Evolutionary conservation across 345 rosid species (phyloP).

Genomic region (Fremontodendron californicum): DNA sequence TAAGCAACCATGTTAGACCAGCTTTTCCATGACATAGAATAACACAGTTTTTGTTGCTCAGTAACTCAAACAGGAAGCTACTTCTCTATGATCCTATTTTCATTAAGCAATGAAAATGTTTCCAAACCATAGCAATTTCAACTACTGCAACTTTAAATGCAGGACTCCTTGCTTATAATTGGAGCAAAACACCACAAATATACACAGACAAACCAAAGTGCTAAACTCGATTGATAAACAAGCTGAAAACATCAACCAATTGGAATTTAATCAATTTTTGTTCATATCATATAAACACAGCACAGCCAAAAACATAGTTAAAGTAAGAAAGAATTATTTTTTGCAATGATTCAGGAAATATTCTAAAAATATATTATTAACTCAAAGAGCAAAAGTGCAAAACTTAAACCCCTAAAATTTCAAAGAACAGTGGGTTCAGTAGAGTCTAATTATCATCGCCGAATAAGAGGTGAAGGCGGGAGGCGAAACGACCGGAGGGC

Average conservation of each 20-base stretch:
- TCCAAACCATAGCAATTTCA: neutral
- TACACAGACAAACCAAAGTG: neutral
- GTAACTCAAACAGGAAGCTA: neutral
- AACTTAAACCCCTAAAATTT: neutral
- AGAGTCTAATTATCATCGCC: conserved; percentile 36
- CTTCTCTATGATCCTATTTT: neutral
- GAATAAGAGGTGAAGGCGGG: conserved; percentile 72
- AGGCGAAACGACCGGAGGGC: conserved; percentile 60
- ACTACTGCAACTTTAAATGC: neutral
- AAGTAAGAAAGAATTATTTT: too few species aligned
- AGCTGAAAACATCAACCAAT: neutral
- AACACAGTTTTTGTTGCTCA: neutral
- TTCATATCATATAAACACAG: neutral
- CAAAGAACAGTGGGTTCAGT: neutral
- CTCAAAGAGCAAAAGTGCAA: neutral
- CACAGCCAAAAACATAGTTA: neutral
- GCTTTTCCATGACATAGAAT: neutral
- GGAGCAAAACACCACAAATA: neutral
- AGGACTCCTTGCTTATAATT: neutral
- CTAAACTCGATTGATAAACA: neutral
- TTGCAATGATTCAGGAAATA: neutral
- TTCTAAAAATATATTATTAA: neutral
- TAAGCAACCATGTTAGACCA: neutral
- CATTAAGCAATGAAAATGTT: neutral
- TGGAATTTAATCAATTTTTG: neutral